Evolutionary conservation across 2,329 filamentous ascomycete species (phyloP), one percentile per base, ranked within the genome.

Genomic region (Neofusicoccum sp.): DNA sequence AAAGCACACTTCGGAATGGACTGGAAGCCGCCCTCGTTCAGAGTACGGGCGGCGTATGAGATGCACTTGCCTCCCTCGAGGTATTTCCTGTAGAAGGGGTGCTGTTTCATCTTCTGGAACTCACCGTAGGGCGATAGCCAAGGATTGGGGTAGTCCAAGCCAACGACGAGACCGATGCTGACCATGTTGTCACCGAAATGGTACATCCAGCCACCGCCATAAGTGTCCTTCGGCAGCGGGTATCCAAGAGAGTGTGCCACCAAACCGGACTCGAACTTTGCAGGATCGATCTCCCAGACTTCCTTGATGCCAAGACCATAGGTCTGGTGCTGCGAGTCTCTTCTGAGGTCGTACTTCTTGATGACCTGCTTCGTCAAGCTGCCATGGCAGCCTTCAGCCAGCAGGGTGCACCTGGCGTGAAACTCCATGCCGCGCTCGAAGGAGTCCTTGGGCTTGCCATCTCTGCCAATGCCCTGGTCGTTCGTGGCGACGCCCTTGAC

Each of bases 381-480:
- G 64, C 95, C 95, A 73, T 99, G 95, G 72, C 93, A 98, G 11
- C 95, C 95, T 79, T 99, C 95, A 11, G 85, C 95, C 62, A 99
- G 92, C 60, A 99, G 82, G 38, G 95, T 99, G 53, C 95, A 88
- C 61, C 89, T 84, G 6, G 95, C 93, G 71, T 96, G 92, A 73
- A 99, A 99, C 78, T 96, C 95, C 95, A 99, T 99, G 63, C 95
- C 95, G 63, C 95, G 85, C 81, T 98, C 93, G 70, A 97, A 99
- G 6, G 83, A 88, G 60, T 95, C 89, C 79, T 96, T 97, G 36
- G 93, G 86, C 74, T 89, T 89, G 40, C 93, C 93, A 68, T 89
- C 84, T 59, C 92, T 84, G 8, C 84, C 87, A 62, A 99, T 85
- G 40, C 95, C 95, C 24, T 97, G 80, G 71, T 99, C 95, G 71